Base-by-base conservation (phyloP, 202 grass and related monocot genomes). In the Brachypodium distachyon region DNA sequence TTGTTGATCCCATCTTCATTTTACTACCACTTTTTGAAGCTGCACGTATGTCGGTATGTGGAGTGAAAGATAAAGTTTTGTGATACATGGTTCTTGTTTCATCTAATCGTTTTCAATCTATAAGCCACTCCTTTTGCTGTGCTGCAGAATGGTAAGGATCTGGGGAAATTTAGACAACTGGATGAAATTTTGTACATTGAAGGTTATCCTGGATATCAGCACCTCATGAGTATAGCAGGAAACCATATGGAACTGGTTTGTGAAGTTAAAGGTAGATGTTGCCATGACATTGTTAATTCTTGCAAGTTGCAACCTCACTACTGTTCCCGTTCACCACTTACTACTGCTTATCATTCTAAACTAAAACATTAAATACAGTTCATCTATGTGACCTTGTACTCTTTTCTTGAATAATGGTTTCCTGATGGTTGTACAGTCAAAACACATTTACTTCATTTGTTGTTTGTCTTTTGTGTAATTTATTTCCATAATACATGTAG, bases 111-210 rank as follows among this genome's bases (percentile, higher is more conserved):
- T 67, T 32, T 67, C 62, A 72, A 65, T 77, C 49, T 58, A 63
- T 40, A 36, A 52, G 33, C 9, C 52, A 77, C 5, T 61, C 31
- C 51, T 67, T 79, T 83, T 11, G 4, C 48, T 73, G 9, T 83
- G 58, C 55, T 62, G 54, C 80, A 99, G 92, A 93, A 89, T 16
- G 80, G 76, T 71, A 95, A 81, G 37, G 84, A 95, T 78, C 84
- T 76, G 56, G 92, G 87, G 70, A 88, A 94, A 56, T 99, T 93
- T 55, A 99, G 96, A 74, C 89, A 96, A 59, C 61, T 99, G 66
- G 92, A 96, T 85, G 89, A 99, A 87, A 89, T 99, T 64, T 81
- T 99, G 52, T 99, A 91, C 51, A 79, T 99, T 13, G 87, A 99
- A 77, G 96, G 92, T 67, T 93, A 89, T 90, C 92, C 96, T 80